Evolutionary conservation across 768 basidiomycete species (phyloP), one percentile per base, ranked within the genome.

Genomic region (Lactifluus echinatus): DNA sequence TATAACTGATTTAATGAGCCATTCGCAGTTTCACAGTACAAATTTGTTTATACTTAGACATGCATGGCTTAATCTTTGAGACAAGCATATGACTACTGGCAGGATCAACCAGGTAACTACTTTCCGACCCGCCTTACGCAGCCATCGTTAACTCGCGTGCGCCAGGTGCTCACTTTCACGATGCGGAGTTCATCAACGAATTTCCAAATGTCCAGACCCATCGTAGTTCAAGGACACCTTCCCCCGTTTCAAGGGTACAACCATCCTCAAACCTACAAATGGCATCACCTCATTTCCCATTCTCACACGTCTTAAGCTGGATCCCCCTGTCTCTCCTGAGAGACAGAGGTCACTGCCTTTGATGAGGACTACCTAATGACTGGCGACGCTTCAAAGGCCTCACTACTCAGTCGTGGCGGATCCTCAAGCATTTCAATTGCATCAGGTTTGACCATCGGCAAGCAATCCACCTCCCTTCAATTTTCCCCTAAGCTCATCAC

Each of bases 251-350:
- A n/a, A 42, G 47, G 28, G 57, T 62, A 63, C 57, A 58, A 40
- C 43, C 58, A 43, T 26, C 56, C 44, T 55, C 26, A 51, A 37
- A 60, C 56, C 59, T 56, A 52, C 62, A 66, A 63, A 65, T 57
- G 60, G 63, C 69, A 70, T 69, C 72, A 66, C 73, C 74, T 75
- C 73, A 67, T 73, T 70, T 71, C 73, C 74, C 73, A 72, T 65
- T 68, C 74, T 73, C 75, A 75, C 75, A 75, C 69, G 68, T 71
- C 74, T 73, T 71, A 71, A 61, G 63, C 60, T 61, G 63, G 67
- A 65, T 70, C 66, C 62, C 67, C 65, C 54, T 62, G 68, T 70
- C 63, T 66, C 4, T 0, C n/a, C n/a, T 17, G 58, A 53, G 52
- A 61, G 61, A 68, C 69, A 60, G 60, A 55, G 59, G 67, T 72